Conservation (phyloP, 345 rosid genomes). For the Geranium brycei region DNA sequence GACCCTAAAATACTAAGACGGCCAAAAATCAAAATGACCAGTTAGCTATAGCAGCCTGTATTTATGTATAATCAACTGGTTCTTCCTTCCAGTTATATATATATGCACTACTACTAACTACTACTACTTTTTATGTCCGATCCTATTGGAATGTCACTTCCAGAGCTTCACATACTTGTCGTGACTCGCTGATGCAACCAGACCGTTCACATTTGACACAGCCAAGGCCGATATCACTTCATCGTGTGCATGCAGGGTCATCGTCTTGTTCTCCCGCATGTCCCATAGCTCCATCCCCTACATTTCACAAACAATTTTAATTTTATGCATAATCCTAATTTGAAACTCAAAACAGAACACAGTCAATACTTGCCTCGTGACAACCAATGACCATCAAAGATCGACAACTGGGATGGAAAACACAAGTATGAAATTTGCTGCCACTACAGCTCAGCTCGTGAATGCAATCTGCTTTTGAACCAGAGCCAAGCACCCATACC, state of each 20-base stretch:
- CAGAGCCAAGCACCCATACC: slow-evolving; percentile 47
- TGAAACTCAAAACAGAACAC: not conserved
- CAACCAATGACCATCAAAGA: slow-evolving; percentile 45
- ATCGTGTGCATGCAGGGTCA: slow-evolving; percentile 30
- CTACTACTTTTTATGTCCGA: no score
- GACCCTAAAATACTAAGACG: not conserved
- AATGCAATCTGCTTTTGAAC: slow-evolving; percentile 32
- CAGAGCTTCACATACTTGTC: slow-evolving; percentile 37
- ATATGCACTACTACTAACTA: no score
- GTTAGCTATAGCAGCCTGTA: no score
- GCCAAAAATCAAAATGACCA: not conserved
- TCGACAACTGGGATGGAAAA: slow-evolving; percentile 39
- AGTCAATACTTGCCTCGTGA: slow-evolving; percentile 32
- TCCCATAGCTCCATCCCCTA: slow-evolving; percentile 31
- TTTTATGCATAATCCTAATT: not conserved
- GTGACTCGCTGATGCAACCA: slow-evolving; percentile 37
- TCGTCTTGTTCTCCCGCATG: slow-evolving; percentile 26
- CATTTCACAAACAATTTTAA: not conserved
- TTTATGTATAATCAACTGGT: not conserved
- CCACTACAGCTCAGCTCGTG: slow-evolving; percentile 33
- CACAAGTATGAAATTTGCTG: slow-evolving; percentile 35
- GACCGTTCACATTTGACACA: slow-evolving; percentile 26
- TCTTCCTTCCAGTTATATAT: not conserved
- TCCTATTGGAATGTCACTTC: slow-evolving; percentile 20
- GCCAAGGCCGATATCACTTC: slow-evolving; percentile 28